Conservation (phyloP, 805 yeast species). For the Pichia insulana region DNA sequence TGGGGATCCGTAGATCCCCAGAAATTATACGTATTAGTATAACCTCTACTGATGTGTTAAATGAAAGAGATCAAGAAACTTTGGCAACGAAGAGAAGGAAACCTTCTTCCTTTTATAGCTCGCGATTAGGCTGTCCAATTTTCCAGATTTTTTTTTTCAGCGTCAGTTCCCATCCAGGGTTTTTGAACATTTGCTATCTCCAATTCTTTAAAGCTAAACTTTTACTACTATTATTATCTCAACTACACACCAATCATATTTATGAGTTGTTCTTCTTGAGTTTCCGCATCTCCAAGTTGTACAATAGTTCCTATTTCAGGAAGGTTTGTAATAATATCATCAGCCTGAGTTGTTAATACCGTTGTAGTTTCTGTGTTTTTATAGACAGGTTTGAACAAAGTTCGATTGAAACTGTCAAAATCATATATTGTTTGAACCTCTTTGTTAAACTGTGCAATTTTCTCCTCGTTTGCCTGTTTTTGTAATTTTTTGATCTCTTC, state of each 20-base stretch:
- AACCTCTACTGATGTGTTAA: constrained; percentile 69
- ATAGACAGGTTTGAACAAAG: constrained; percentile 41
- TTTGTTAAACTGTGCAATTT: constrained; percentile 20
- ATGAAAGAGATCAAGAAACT: constrained; percentile 20
- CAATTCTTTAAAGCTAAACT: too few relatives aligned
- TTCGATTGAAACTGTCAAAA: constrained; percentile 41
- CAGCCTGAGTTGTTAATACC: not conserved
- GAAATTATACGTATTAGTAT: constrained; percentile 57
- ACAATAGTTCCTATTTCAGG: constrained; percentile 18
- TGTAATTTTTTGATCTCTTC: constrained; percentile 30
- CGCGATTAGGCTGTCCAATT: not conserved
- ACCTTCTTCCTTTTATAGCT: constrained; percentile 9
- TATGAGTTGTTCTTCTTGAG: constrained; percentile 24
- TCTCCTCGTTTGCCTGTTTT: constrained; percentile 29
- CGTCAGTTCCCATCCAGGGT: constrained; percentile 3
- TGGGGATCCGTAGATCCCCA: constrained; percentile 10
- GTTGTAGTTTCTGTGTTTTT: constrained; percentile 8
- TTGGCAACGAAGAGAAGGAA: not conserved
- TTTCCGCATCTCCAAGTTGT: constrained; percentile 26
- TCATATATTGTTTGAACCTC: constrained; percentile 47
- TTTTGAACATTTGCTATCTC: too few relatives aligned
- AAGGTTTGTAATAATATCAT: constrained; percentile 1
- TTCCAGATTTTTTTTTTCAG: not conserved
- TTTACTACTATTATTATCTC: too few relatives aligned
- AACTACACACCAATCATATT: constrained; percentile 23